Base-by-base conservation (phyloP, 257 asterid genomes). In the Euphrasia confusa region DNA sequence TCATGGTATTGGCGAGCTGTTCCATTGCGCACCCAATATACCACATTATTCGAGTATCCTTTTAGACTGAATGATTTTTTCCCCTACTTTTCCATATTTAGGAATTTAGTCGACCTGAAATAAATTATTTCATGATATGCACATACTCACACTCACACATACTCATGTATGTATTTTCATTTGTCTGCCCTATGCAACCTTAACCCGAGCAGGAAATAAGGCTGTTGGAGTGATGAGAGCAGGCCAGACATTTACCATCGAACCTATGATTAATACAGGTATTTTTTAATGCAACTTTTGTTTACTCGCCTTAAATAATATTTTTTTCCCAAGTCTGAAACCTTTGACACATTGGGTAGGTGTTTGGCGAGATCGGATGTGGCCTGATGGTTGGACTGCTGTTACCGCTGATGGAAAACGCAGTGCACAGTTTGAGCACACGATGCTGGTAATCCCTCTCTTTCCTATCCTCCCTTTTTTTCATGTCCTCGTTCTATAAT, bases 351-450 rank as follows among this genome's bases (percentile, higher is more conserved):
- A 54, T 4, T 49, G 55, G 27, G 40, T 75, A 92, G 98, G 97
- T 42, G 83, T 80, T 56, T 89, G 99, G 97, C 95, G 91, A 42
- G 99, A 92, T 65, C 88, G 89, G 40, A 84, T 81, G 90, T 92
- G 99, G 99, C 95, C 99, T 37, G 97, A 92, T 83, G 99, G 99
- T 67, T 92, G 99, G 99, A 89, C 99, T 57, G 77, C 71, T 61
- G 99, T 86, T 58, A 92, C 99, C 59, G 89, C 91, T 1, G 99
- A 92, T 72, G 99, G 99, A 39, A 89, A 83, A 78, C 81, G 96
- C 73, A 92, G 97, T 72, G 97, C 97, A 48, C 99, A 92, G 71
- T 92, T 92, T 74, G 97, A 92, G 66, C 99, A 92, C 71, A 86
- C 99, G 0, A 95, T 89, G 70, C 72, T 89, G 96, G 99, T 92